A percentile compares a stretch with the other conserved stretches of the same genome.
Evolutionary conservation across 139 green algal genomes (phyloP).

Genomic region (Ulvella scutata): DNA sequence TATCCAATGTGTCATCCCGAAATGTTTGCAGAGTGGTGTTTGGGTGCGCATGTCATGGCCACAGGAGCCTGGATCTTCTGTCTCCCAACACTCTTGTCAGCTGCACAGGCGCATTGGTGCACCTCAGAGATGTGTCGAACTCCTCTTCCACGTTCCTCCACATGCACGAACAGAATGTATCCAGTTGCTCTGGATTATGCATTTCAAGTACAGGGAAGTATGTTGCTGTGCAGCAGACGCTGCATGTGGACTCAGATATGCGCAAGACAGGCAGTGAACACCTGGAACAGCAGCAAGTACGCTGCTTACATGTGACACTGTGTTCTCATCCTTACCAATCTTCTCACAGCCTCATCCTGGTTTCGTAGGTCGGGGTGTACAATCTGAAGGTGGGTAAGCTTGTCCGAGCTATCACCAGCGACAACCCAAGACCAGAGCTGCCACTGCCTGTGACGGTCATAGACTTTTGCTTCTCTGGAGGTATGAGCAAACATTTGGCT

Average conservation of each 20-base stretch:
- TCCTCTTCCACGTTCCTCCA: background rate
- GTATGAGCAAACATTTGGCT: background rate
- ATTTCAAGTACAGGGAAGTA: background rate
- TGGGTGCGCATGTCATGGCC: background rate
- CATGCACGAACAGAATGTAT: background rate
- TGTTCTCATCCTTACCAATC: too few relatives aligned
- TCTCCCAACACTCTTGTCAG: background rate
- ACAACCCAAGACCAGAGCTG: too few relatives aligned
- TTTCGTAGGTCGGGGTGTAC: background rate
- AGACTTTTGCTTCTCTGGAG: background rate
- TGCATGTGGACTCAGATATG: too few relatives aligned
- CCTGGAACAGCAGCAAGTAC: too few relatives aligned
- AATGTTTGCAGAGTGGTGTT: background rate
- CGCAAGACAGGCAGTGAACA: too few relatives aligned
- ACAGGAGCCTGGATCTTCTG: background rate
- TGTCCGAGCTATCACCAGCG: background rate
- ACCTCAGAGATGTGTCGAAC: background rate
- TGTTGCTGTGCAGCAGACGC: background rate
- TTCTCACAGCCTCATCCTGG: too few relatives aligned
- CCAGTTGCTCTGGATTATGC: background rate
- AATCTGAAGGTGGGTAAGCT: background rate
- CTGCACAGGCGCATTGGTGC: background rate
- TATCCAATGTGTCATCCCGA: too few relatives aligned
- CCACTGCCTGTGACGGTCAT: too few relatives aligned
- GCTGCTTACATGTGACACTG: too few relatives aligned